phyloP scores from a whole-genome alignment of 495 filamentous ascomycete genomes.

The Podospora pseudocomata region DNA sequence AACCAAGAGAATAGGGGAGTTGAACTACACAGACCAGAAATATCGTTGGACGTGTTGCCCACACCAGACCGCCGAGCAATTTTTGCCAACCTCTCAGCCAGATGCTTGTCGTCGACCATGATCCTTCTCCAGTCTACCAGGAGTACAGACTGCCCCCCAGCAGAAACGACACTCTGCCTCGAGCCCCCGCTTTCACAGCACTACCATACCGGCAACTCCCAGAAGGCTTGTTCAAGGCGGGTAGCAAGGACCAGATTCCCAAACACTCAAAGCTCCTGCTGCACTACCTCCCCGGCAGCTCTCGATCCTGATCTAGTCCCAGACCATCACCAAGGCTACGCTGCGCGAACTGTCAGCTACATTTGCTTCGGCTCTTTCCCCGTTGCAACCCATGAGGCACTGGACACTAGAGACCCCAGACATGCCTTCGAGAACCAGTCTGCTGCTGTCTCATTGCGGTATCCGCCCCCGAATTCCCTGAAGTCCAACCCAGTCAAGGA shows the following conservation, averaged over 20 bases:
- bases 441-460: neutral
- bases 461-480: neutral
- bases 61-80: neutral
- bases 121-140: neutral
- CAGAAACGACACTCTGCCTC: too few species aligned
- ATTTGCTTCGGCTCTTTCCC: too few species aligned
- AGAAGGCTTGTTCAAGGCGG: too few species aligned
- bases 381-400: too few species aligned
- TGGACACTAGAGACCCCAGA: neutral
- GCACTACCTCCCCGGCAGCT: neutral
- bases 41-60: neutral
- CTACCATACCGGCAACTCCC: too few species aligned
- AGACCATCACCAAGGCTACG: too few species aligned
- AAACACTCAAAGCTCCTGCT: neutral
- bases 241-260: too few species aligned
- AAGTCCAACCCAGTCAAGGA: neutral
- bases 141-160: neutral
- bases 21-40: neutral
- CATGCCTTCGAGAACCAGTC: neutral
- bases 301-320: too few species aligned
- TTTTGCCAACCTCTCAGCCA: neutral
- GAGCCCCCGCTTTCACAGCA: too few species aligned
- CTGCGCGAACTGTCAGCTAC: too few species aligned
- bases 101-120: neutral
- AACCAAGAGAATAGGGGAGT: neutral